A percentile compares a stretch with the other conserved stretches of the same genome.
Evolutionary conservation across 1,284 basidiomycete species (phyloP).

Genomic region (Wolfiporia cocos): DNA sequence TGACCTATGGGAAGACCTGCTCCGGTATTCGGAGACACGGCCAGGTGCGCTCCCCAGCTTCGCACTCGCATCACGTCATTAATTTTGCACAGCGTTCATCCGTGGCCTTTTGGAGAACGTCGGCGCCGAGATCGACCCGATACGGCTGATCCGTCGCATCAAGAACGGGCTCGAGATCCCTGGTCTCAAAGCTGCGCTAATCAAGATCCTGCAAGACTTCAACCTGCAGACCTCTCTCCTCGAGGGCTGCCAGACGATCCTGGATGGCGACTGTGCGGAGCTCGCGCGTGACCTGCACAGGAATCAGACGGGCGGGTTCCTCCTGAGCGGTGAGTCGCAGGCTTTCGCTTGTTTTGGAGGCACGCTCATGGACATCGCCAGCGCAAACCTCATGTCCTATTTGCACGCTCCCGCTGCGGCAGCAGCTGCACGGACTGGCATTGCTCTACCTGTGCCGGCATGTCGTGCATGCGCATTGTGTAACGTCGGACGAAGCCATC

Average conservation of each 20-base stretch:
- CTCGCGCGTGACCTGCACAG: constrained; percentile 67
- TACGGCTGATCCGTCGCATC: constrained; percentile 90
- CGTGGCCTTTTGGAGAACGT: constrained; percentile 93
- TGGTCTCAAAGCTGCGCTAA: constrained; percentile 88
- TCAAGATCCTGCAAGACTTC: constrained; percentile 96
- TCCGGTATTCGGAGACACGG: constrained; percentile 90
- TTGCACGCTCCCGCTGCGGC: constrained; percentile 57
- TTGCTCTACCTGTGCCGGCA: constrained; percentile 87
- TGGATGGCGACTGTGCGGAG: constrained; percentile 76
- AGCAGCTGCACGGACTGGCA: constrained; percentile 48
- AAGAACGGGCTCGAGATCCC: constrained; percentile 95
- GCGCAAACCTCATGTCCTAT: constrained; percentile 61
- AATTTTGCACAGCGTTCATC: constrained; percentile 71
- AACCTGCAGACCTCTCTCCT: constrained; percentile 86
- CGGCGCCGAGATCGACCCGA: constrained; percentile 93
- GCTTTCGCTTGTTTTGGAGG: neutral
- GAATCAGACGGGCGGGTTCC: constrained; percentile 76
- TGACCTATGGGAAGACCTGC: constrained; percentile 96
- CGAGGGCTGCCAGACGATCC: constrained; percentile 85
- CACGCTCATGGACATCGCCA: constrained; percentile 19
- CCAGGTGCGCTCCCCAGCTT: constrained; percentile 48
- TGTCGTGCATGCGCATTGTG: constrained; percentile 75
- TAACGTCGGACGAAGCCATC: constrained; percentile 47
- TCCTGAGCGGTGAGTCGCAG: constrained; percentile 55
- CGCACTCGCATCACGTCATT: neutral